A percentile compares a stretch with the other conserved stretches of the same genome.
Conservation (phyloP, 371 early-diverging fungal genomes). For the Syncephalastrum sp. region DNA sequence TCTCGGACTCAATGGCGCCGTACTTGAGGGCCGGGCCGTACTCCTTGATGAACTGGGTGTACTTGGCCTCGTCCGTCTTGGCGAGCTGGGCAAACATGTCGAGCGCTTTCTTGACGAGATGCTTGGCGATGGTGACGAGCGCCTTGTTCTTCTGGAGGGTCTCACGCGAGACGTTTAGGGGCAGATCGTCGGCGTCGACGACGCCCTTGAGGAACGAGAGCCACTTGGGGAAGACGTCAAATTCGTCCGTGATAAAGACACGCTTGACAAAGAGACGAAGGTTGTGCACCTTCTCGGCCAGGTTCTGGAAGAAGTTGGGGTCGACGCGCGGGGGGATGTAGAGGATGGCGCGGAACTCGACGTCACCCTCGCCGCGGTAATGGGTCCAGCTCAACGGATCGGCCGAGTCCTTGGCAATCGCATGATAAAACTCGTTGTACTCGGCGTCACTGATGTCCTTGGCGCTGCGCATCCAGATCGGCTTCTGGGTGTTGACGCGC, state of each 20-base stretch:
- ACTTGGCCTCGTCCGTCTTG: slow-evolving; percentile 74
- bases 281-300: slow-evolving; percentile 56
- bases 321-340: slow-evolving; percentile 80
- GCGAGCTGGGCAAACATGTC: slow-evolving; percentile 79
- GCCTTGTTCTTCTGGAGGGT: slow-evolving; percentile 85
- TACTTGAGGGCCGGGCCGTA: slow-evolving; percentile 77
- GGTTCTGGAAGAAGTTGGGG: slow-evolving; percentile 65
- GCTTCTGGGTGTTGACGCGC: slow-evolving; percentile 80
- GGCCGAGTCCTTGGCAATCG: slow-evolving; percentile 68
- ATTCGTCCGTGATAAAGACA: slow-evolving; percentile 95
- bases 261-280: slow-evolving; percentile 91
- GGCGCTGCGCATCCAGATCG: slow-evolving; percentile 90
- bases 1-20: slow-evolving; percentile 79
- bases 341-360: slow-evolving; percentile 82
- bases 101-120: slow-evolving; percentile 81
- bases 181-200: slow-evolving; percentile 92
- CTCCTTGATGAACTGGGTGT: slow-evolving; percentile 69
- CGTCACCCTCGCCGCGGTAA: slow-evolving; percentile 86
- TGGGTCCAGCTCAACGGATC: slow-evolving; percentile 71
- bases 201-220: slow-evolving; percentile 78
- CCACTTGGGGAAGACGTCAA: slow-evolving; percentile 76
- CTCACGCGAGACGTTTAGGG: slow-evolving; percentile 95
- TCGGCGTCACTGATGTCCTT: slow-evolving; percentile 76
- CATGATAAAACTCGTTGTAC: slow-evolving; percentile 84
- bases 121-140: slow-evolving; percentile 82